Conservation (phyloP, 2,329 filamentous ascomycete species). For the Epichloe elymi region DNA sequence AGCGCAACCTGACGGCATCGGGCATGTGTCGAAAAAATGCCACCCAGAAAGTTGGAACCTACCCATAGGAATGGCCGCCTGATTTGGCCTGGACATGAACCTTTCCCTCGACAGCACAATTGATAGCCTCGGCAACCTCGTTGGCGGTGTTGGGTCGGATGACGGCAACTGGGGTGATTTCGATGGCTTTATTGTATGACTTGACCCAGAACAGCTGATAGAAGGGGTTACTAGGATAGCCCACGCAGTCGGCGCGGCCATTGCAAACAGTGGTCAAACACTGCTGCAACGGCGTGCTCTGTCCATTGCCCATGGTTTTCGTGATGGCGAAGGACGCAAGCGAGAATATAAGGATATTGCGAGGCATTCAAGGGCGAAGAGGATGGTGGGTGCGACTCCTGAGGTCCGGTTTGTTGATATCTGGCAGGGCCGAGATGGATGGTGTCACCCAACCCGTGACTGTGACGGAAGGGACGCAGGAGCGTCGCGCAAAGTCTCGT, state of each 20-base stretch:
- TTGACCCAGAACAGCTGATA: conserved; percentile 38
- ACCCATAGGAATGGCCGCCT: conserved; percentile 53
- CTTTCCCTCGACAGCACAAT: conserved; percentile 36
- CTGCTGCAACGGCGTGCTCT: conserved; percentile 26
- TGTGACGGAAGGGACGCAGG: neutral
- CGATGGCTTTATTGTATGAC: conserved; percentile 38
- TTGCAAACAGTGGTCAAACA: conserved; percentile 36
- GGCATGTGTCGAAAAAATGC: too few species aligned
- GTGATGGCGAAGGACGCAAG: neutral
- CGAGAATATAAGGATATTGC: neutral
- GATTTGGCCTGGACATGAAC: conserved; percentile 48
- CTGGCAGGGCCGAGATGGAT: neutral
- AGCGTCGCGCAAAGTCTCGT: neutral
- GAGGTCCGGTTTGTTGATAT: neutral
- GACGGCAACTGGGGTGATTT: conserved; percentile 40
- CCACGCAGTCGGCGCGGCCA: conserved; percentile 31
- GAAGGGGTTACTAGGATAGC: conserved; percentile 27
- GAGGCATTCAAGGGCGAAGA: neutral
- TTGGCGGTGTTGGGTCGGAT: conserved; percentile 37
- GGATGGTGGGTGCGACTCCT: neutral
- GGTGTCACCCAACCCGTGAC: neutral
- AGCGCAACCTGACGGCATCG: too few species aligned
- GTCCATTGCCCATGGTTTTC: conserved; percentile 28
- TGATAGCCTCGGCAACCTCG: conserved; percentile 43
- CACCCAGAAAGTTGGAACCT: conserved; percentile 9